Conservation (phyloP, 139 green algal species). For the Picochlorum sp. region DNA sequence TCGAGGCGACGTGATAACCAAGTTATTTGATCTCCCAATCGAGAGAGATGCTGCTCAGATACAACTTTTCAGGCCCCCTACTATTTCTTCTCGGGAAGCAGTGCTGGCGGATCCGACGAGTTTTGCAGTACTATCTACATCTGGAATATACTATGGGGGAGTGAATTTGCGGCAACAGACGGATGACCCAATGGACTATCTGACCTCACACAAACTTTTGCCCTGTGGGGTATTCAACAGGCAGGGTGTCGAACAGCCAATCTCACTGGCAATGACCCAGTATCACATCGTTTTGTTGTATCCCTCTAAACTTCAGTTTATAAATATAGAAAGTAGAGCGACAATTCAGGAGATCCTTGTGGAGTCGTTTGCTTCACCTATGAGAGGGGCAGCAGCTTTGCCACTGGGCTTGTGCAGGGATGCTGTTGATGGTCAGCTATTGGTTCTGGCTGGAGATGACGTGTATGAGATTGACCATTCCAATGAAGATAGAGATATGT, state of each 20-base stretch:
- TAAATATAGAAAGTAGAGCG: constrained; percentile 55
- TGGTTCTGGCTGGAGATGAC: constrained; percentile 32
- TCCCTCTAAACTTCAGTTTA: constrained; percentile 35
- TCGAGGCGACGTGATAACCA: background rate
- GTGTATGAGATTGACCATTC: constrained; percentile 31
- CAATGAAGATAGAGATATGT: constrained; percentile 73
- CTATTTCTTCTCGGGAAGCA: background rate
- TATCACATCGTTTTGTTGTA: constrained; percentile 72
- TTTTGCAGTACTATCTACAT: constrained; percentile 38
- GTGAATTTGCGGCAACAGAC: constrained; percentile 11
- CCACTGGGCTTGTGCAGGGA: constrained; percentile 23
- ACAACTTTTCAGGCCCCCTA: constrained; percentile 15
- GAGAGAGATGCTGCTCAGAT: constrained; percentile 17
- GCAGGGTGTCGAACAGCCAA: constrained; percentile 12
- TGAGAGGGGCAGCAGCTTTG: constrained; percentile 17
- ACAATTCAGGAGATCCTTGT: constrained; percentile 55
- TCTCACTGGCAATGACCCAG: constrained; percentile 57
- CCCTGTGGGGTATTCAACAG: constrained; percentile 5
- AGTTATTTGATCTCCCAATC: constrained; percentile 22
- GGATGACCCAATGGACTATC: constrained; percentile 15
- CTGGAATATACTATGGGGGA: constrained; percentile 33
- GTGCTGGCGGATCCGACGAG: constrained; percentile 9
- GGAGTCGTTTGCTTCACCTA: constrained; percentile 16
- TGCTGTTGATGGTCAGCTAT: constrained; percentile 9
- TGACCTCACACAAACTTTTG: constrained; percentile 25